Base-by-base conservation (phyloP, 192 early-diverging fungal genomes). In the Umbelopsis vinacea region DNA sequence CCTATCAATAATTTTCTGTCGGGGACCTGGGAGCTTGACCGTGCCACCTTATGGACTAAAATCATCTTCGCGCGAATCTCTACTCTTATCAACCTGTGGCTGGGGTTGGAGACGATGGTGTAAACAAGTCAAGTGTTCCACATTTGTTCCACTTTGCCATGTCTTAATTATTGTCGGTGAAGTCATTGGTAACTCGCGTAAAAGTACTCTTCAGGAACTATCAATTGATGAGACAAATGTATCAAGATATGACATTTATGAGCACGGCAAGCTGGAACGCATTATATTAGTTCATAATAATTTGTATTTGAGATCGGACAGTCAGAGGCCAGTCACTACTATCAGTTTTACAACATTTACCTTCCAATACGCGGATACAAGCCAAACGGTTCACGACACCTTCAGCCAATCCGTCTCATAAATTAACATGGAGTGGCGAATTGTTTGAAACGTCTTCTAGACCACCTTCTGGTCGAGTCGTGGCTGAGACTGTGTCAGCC, bases 121-220 rank as follows among this genome's bases (percentile, higher is more conserved):
- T 68, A 17, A 48, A 46, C 45, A 46, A 68, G n/a, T 29, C 67
- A 29, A 63, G 26, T 37, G 57, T 35, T 4, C 57, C 57, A 37
- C 57, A 63, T n/a, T 63, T 8, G 37, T 63, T 33, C 57, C 57
- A 37, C 4, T 63, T 6, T 68, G 47, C 35, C 46, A 68, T 45
- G 67, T 48, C 10, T 45, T 68, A 10, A 8, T 68, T 24, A 46
- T 68, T 46, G 46, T 48, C 9, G 67, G 45, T 45, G 67, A 68
- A 68, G 67, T 45, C 3, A 46, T 68, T 23, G 67, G 67, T 10
- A 10, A 21, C 21, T 24, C 45, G 21, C 45, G 67, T 24, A 29
- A 38, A 68, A 47, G 67, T 43, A 29, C 46, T 2, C 19, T 68
- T 46, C 45, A 68, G 22, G 45, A 48, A 26, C 9, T 68, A 7